Base-by-base conservation (phyloP, 495 filamentous ascomycete species). In the Hypoxylon fuscum region DNA sequence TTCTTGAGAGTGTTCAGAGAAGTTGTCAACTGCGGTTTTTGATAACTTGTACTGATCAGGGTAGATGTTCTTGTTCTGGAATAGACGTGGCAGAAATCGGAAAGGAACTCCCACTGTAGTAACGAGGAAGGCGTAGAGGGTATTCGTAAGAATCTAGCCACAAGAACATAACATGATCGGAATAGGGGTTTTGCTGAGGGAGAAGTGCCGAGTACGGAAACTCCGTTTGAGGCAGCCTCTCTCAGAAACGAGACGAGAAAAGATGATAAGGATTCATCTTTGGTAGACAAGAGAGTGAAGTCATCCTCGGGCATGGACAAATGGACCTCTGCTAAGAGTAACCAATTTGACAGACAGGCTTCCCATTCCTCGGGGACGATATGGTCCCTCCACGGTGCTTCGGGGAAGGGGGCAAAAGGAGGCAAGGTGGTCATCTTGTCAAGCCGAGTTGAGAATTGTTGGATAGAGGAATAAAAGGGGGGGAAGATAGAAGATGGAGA, bases 261-360 rank as follows among this genome's bases (percentile, higher is more conserved):
- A 1, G 68, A 62, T 2, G 76, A 52, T 2, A 88, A 67, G 15
- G 87, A 86, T 41, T 75, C 75, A 62, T 90, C 85, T 35, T 83
- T 77, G 5, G 68, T 35, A 1, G 86, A 81, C 20, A 74, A 63
- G 20, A 68, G 60, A 46, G 61, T 34, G 56, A 92, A 90, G 2
- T 81, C 74, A 34, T 82, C 59, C 14, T 79, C 75, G 2, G 86
- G 70, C 2, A 88, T 62, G 25, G 81, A 83, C 7, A 96, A 72
- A 60, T 91, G 83, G 40, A 84, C 79, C 22, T 85, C 80, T 20
- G 86, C 70, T 2, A 96, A 76, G 7, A 83, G 68, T 15, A 88
- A 73, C 92, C 92, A 96, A 37, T 90, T 88, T 69, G 91, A 86
- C 14, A 95, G 72, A 71, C 88, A 93, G 29, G 82, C 78, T 51